Conservation (phyloP, 805 yeast species). For the Cyberlindnera xishuangbannaensis region DNA sequence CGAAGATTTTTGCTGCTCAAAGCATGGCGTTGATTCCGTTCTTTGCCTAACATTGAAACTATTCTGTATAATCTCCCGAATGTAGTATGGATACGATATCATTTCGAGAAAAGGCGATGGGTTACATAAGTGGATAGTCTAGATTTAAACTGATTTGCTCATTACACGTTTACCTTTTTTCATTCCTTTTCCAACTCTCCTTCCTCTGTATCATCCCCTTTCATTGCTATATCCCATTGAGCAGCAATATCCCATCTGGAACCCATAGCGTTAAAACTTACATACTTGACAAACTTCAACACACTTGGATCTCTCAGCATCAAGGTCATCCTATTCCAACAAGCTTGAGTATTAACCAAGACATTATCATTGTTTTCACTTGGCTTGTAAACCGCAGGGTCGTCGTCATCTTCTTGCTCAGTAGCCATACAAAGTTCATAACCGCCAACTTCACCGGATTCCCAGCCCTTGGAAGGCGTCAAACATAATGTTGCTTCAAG, state of each 20-base stretch:
- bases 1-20: slow-evolving; percentile 2
- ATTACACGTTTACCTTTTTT: no score
- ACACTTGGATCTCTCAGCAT: slow-evolving; percentile 81
- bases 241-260: slow-evolving; percentile 87
- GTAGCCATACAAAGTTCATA: slow-evolving; percentile 84
- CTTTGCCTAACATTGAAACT: slow-evolving; percentile 1
- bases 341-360: slow-evolving; percentile 70
- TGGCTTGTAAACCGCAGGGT: slow-evolving; percentile 66
- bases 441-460: slow-evolving; percentile 86
- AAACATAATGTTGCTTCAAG: slow-evolving; percentile 78
- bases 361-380: slow-evolving; percentile 70
- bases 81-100: not conserved
- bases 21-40: slow-evolving; percentile 4
- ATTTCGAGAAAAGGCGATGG: not conserved
- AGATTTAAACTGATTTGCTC: no score
- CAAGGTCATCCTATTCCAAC: slow-evolving; percentile 73
- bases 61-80: not conserved
- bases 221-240: slow-evolving; percentile 67
- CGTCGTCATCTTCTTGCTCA: slow-evolving; percentile 55
- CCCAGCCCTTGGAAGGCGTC: slow-evolving; percentile 85
- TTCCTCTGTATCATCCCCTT: no score
- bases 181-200: no score
- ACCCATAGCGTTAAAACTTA: slow-evolving; percentile 81
- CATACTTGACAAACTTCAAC: slow-evolving; percentile 89
- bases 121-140: no score